Conservation (phyloP, 2,329 filamentous ascomycete species). For the Calonectria pteridis region DNA sequence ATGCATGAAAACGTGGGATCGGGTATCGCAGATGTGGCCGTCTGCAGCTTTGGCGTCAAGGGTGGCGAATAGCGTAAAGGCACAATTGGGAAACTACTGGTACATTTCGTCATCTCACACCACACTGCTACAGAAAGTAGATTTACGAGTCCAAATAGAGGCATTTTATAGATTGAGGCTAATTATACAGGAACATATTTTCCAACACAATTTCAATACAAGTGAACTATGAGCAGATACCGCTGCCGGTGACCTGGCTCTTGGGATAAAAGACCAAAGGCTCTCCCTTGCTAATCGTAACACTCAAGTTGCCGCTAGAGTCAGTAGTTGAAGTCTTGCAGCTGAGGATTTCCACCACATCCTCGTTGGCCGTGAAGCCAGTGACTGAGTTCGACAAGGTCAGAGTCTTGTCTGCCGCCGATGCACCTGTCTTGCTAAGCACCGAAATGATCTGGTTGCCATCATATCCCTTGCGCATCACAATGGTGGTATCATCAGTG, state of each 20-base stretch:
- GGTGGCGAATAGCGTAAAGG: neutral
- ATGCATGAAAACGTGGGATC: neutral
- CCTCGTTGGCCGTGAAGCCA: slow-evolving; percentile 26
- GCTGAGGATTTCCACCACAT: slow-evolving; percentile 22
- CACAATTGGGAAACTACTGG: neutral
- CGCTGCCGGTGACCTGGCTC: slow-evolving; percentile 24
- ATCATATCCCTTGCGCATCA: slow-evolving; percentile 29
- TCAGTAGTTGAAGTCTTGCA: slow-evolving; percentile 18
- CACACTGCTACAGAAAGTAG: neutral
- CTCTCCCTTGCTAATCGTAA: slow-evolving; percentile 27
- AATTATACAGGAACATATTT: neutral
- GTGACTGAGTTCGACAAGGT: slow-evolving; percentile 12
- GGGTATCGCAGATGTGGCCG: neutral
- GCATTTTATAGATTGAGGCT: too few species aligned
- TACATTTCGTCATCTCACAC: neutral
- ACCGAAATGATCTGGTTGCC: slow-evolving; percentile 34
- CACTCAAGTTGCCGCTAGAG: slow-evolving; percentile 19
- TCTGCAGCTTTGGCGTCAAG: neutral
- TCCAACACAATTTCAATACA: neutral
- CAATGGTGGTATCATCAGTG: slow-evolving; percentile 19
- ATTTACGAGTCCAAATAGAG: too few species aligned
- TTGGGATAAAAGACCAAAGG: slow-evolving; percentile 31
- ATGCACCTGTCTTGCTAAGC: slow-evolving; percentile 28
- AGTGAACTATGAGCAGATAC: slow-evolving; percentile 15
- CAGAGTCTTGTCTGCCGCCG: slow-evolving; percentile 20